A percentile compares a stretch with the other conserved stretches of the same genome.
Conservation (phyloP, 83 land plant genomes). For the Diphasiastrum complanatum region DNA sequence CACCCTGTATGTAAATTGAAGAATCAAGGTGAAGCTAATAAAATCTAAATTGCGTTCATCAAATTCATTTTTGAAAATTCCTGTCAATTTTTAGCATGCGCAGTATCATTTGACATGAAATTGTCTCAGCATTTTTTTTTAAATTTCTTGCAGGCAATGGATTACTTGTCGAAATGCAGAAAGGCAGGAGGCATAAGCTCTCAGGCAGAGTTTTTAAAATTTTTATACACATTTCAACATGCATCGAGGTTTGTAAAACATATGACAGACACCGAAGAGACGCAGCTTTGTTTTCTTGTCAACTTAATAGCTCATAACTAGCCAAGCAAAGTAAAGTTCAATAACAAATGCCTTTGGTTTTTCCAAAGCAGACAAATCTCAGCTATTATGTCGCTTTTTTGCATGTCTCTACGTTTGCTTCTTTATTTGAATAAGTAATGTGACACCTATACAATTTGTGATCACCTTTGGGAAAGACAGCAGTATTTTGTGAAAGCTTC, state of each 20-base stretch:
- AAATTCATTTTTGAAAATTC: background rate
- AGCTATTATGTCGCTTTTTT: too few species aligned
- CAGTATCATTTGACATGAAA: background rate
- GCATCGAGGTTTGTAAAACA: slow-evolving; percentile 59
- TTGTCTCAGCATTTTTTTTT: background rate
- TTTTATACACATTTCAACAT: slow-evolving; percentile 68
- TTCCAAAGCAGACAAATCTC: too few species aligned
- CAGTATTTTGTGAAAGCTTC: background rate
- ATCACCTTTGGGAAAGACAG: background rate
- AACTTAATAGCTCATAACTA: background rate
- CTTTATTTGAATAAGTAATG: too few species aligned
- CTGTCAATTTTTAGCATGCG: background rate
- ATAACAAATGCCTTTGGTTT: too few species aligned
- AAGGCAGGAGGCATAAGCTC: slow-evolving; percentile 52
- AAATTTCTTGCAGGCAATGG: slow-evolving; percentile 62
- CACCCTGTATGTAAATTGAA: background rate
- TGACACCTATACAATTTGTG: too few species aligned
- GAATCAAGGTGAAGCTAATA: background rate
- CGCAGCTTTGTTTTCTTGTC: background rate
- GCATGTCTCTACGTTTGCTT: background rate
- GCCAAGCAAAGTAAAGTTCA: too few species aligned
- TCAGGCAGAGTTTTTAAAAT: slow-evolving; percentile 41
- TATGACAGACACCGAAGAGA: background rate
- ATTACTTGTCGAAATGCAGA: slow-evolving; percentile 53
- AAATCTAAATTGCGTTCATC: background rate